phyloP scores from a whole-genome alignment of 257 asterid genomes.

The Forsythia suspensa region DNA sequence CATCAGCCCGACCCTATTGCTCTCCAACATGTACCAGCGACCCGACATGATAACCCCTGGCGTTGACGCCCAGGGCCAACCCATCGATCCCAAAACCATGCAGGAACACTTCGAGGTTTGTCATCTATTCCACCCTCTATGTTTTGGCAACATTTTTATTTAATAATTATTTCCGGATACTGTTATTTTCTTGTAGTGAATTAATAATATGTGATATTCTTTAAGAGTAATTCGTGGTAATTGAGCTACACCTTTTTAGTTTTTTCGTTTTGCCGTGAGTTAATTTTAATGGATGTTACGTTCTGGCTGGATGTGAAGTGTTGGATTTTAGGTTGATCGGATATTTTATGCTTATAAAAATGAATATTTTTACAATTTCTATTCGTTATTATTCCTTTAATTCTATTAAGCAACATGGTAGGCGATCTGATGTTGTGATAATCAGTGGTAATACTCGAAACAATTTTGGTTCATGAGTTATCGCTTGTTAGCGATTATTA shows the following conservation, averaged over 20 bases:
- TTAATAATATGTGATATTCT: not conserved
- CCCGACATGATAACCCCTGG: slow-evolving; percentile 99
- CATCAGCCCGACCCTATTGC: slow-evolving; percentile 80
- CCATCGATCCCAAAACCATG: slow-evolving; percentile 73
- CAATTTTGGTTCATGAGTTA: not conserved
- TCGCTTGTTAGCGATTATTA: not conserved
- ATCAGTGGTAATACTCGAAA: too few relatives aligned
- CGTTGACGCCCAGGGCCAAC: slow-evolving; percentile 83
- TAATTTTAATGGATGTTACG: not conserved
- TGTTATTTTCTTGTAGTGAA: not conserved
- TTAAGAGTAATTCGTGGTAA: not conserved
- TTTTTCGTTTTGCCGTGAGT: not conserved
- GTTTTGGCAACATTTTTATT: not conserved
- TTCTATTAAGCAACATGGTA: too few relatives aligned
- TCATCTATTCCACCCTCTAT: not conserved
- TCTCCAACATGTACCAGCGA: slow-evolving; percentile 92
- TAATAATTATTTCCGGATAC: not conserved
- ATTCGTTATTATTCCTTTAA: not conserved
- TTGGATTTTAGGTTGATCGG: not conserved
- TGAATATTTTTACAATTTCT: not conserved
- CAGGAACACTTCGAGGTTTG: slow-evolving; percentile 90
- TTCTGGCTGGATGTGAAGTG: not conserved
- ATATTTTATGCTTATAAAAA: not conserved
- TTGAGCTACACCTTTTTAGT: not conserved
- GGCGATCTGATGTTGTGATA: not conserved